phyloP scores from a whole-genome alignment of 129 eudicot genomes.

The Chrysanthemum seticuspe region DNA sequence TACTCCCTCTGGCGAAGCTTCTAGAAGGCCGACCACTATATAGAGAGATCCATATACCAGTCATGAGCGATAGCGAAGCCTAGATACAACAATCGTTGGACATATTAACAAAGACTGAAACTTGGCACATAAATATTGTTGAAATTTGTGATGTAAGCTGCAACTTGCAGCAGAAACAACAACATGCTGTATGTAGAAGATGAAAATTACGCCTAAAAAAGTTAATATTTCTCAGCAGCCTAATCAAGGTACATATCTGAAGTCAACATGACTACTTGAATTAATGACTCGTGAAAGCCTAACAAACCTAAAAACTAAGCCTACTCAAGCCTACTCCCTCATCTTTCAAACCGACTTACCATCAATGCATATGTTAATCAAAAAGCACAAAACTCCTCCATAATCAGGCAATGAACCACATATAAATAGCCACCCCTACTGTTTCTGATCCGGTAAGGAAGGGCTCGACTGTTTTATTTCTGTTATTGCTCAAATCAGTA shows the following conservation, averaged over 20 bases:
- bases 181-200: neutral
- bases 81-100: slow-evolving; percentile 9
- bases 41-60: no score
- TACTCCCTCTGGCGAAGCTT: no score
- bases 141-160: neutral
- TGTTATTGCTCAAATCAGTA: no score
- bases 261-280: slow-evolving; percentile 10
- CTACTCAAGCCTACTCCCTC: neutral
- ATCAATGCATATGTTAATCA: neutral
- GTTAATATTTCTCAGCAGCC: neutral
- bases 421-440: neutral
- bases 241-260: slow-evolving; percentile 5
- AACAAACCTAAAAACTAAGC: neutral
- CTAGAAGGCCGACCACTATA: no score
- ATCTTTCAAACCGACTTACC: neutral
- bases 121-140: neutral
- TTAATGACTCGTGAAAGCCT: slow-evolving; percentile 12
- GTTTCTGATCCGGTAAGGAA: no score
- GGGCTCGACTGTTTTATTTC: no score
- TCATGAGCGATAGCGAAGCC: no score
- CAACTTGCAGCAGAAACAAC: slow-evolving; percentile 9
- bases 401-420: slow-evolving; percentile 5
- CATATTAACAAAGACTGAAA: neutral
- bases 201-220: neutral
- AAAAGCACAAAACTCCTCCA: neutral